Evolutionary conservation across 371 early-diverging fungal genomes (phyloP).

Genomic region (Mucor lusitanicus): DNA sequence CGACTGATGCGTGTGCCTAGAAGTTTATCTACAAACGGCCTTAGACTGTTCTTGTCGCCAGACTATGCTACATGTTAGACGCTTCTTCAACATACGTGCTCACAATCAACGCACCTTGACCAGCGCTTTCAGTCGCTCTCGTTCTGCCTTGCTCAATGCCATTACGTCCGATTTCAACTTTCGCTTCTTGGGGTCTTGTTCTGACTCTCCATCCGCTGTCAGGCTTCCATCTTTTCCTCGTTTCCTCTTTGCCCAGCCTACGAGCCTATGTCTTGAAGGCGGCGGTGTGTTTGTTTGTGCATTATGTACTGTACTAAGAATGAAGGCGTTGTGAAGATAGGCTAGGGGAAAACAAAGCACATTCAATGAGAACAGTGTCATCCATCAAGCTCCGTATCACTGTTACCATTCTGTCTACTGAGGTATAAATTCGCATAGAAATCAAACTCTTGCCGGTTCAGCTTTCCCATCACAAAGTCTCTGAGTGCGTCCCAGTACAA

Average conservation of each 20-base stretch:
- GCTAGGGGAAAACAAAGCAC: conserved; percentile 39
- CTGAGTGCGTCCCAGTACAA: conserved; percentile 78
- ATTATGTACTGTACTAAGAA: conserved; percentile 78
- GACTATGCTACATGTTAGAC: conserved; percentile 12
- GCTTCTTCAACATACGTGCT: neutral
- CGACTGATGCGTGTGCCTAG: conserved; percentile 49
- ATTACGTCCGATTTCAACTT: conserved; percentile 72
- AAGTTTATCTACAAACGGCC: conserved; percentile 40
- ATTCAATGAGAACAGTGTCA: neutral
- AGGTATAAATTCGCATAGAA: conserved; percentile 74
- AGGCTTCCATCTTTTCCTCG: conserved; percentile 58
- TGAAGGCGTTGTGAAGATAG: conserved; percentile 77
- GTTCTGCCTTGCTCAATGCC: conserved; percentile 71
- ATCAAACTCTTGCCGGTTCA: conserved; percentile 79
- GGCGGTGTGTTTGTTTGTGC: conserved; percentile 73
- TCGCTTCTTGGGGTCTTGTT: conserved; percentile 57
- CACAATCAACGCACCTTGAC: conserved; percentile 42
- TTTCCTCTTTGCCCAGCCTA: conserved; percentile 68
- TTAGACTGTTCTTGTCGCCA: conserved; percentile 37
- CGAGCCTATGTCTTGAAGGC: conserved; percentile 62
- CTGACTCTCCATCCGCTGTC: conserved; percentile 33
- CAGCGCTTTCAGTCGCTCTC: conserved; percentile 66
- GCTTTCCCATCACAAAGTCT: conserved; percentile 77
- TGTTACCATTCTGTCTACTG: conserved; percentile 61
- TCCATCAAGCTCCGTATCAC: neutral